Conservation (phyloP, 169 alveolate genomes). For the Amoebophrya sp. region DNA sequence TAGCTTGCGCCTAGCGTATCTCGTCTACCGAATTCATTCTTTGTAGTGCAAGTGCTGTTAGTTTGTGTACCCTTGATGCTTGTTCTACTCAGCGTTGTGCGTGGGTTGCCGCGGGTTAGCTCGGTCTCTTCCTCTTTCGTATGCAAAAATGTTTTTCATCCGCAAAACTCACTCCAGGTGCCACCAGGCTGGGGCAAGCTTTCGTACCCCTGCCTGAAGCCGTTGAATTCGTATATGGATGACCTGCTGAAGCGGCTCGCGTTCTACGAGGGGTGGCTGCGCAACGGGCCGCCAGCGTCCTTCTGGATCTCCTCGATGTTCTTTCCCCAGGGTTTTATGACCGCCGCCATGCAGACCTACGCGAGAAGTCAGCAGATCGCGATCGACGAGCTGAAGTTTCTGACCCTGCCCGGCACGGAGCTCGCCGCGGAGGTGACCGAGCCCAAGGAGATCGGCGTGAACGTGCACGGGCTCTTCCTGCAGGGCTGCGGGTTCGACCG, state of each 20-base stretch:
- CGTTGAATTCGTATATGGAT: conserved; percentile 44
- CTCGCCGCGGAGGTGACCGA: conserved; percentile 54
- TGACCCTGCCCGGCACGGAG: not conserved
- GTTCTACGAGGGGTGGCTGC: conserved; percentile 64
- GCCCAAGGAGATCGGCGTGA: conserved; percentile 75
- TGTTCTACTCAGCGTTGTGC: no score
- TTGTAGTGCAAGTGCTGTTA: no score
- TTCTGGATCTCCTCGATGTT: conserved; percentile 61
- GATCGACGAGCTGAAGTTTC: conserved; percentile 68
- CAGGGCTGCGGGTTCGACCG: conserved; percentile 32
- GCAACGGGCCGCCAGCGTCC: conserved; percentile 61
- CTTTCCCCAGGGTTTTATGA: conserved; percentile 78
- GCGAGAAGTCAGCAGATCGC: conserved; percentile 70
- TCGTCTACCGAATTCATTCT: no score
- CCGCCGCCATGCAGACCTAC: conserved; percentile 70
- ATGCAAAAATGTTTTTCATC: no score
- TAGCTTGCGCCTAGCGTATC: no score
- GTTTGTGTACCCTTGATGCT: no score
- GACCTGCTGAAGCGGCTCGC: conserved; percentile 65
- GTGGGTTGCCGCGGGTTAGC: no score
- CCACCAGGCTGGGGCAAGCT: not conserved
- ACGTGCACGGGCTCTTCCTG: conserved; percentile 76
- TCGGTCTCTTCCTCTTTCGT: no score
- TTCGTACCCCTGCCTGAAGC: conserved; percentile 46
- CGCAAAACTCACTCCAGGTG: not conserved